Percentiles rank a stretch among this genome's conserved stretches.
Evolutionary conservation across 2,329 filamentous ascomycete genomes (phyloP).

Genomic region (Calonectria montana): DNA sequence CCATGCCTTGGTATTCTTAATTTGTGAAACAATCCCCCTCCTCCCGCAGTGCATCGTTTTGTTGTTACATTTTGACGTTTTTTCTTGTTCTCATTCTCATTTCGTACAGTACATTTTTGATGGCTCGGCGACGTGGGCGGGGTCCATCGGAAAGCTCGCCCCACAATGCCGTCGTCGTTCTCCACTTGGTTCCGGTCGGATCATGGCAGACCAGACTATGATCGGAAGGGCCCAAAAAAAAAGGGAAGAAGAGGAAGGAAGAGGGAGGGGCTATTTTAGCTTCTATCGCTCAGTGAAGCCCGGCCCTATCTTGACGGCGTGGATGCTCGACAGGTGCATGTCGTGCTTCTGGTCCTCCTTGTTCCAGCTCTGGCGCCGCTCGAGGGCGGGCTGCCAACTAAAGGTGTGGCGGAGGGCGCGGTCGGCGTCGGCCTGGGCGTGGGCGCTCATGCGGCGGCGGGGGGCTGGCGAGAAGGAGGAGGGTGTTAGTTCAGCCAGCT

Average conservation of each 20-base stretch:
- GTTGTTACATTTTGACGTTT: background rate
- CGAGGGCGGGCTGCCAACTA: slow-evolving; percentile 59
- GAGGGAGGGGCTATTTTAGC: background rate
- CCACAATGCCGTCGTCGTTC: background rate
- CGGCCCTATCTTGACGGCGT: slow-evolving; percentile 48
- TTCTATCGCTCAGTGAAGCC: slow-evolving; percentile 58
- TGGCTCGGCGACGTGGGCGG: background rate
- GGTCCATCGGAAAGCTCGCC: background rate
- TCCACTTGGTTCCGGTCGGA: background rate
- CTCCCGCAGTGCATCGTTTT: background rate
- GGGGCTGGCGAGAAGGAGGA: background rate
- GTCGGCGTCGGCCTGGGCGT: slow-evolving; percentile 42
- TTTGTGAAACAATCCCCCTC: background rate
- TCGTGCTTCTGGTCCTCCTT: slow-evolving; percentile 65
- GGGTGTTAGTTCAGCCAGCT: background rate
- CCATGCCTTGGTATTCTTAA: background rate
- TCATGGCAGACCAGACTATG: background rate
- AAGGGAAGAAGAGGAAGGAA: background rate
- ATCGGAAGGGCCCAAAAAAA: too few species aligned
- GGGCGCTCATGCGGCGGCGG: slow-evolving; percentile 26
- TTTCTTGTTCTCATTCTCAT: background rate
- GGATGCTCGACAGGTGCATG: slow-evolving; percentile 59
- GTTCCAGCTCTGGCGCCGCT: slow-evolving; percentile 64
- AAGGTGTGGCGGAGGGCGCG: slow-evolving; percentile 49
- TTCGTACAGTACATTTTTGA: background rate